Conservation (phyloP, 805 yeast species). For the Myxozyma melibiosi region DNA sequence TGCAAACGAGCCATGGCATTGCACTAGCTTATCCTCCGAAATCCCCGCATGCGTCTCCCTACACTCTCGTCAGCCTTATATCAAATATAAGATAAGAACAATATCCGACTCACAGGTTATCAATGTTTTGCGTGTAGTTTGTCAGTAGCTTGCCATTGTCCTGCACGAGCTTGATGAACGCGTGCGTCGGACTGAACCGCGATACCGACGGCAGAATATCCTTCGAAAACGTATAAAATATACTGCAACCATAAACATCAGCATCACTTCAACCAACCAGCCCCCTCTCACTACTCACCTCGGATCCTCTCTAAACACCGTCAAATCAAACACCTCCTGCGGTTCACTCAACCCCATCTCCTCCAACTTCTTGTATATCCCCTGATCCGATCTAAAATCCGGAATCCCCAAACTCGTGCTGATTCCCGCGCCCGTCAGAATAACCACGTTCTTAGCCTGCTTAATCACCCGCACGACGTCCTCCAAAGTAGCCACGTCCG, state of each 20-base stretch:
- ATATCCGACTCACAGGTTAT: constrained; percentile 66
- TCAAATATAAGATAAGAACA: neutral
- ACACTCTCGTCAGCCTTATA: neutral
- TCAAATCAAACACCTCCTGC: constrained; percentile 82
- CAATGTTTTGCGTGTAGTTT: constrained; percentile 90
- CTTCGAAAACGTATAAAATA: constrained; percentile 85
- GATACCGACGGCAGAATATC: constrained; percentile 75
- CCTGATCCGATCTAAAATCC: constrained; percentile 86
- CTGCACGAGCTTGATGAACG: constrained; percentile 71
- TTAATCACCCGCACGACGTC: constrained; percentile 57
- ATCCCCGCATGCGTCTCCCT: constrained; percentile 62
- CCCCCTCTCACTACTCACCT: constrained; percentile 17
- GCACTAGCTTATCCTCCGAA: constrained; percentile 64
- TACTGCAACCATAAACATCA: constrained; percentile 37
- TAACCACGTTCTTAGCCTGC: constrained; percentile 63
- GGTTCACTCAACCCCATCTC: constrained; percentile 79
- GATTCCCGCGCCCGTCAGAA: constrained; percentile 91
- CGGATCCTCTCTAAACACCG: constrained; percentile 74
- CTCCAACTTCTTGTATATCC: constrained; percentile 71
- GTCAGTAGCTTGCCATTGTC: constrained; percentile 76
- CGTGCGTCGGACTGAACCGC: constrained; percentile 72
- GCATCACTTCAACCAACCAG: neutral
- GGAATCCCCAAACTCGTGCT: constrained; percentile 90
- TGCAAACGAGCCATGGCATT: constrained; percentile 93
- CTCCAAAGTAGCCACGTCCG: constrained; percentile 58